These are phyloP conservation scores for Hygrocybe coccinea DNA, from an alignment of 768 basidiomycete species.

Conservation along the genomic window DNA sequence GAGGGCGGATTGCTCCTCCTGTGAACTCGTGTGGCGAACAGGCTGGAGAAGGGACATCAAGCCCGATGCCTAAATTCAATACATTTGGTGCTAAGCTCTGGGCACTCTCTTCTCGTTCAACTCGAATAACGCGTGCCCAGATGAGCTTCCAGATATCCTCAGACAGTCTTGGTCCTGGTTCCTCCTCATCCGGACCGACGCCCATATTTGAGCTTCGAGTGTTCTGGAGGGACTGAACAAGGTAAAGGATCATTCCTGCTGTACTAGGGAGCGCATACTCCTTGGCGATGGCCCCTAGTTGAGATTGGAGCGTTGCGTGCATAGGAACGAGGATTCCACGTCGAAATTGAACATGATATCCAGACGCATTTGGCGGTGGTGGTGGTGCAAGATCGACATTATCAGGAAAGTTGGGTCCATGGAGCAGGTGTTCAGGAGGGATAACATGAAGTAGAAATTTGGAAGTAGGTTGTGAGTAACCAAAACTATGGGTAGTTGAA, in stretches of 20 bases:
- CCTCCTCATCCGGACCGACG: slow-evolving; percentile 28
- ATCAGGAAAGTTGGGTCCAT: slow-evolving; percentile 38
- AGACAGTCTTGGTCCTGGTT: slow-evolving; percentile 76
- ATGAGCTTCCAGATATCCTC: slow-evolving; percentile 85
- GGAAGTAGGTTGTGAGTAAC: slow-evolving; percentile 44
- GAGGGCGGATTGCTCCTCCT: slow-evolving; percentile 38
- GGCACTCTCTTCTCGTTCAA: slow-evolving; percentile 50
- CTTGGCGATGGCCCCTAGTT: slow-evolving; percentile 82
- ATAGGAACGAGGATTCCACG: slow-evolving; percentile 86
- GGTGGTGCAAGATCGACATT: slow-evolving; percentile 34
- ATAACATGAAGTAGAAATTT: slow-evolving; percentile 80
- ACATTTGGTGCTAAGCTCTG: slow-evolving; percentile 36
- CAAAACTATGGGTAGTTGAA: slow-evolving; percentile 41
- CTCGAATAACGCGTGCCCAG: slow-evolving; percentile 68
- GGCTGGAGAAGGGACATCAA: slow-evolving; percentile 40
- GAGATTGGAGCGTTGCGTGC: slow-evolving; percentile 75
- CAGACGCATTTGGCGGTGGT: slow-evolving; percentile 55
- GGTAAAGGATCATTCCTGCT: slow-evolving; percentile 75
- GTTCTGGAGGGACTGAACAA: slow-evolving; percentile 42
- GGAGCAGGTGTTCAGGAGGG: slow-evolving; percentile 69
- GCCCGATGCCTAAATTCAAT: slow-evolving; percentile 42
- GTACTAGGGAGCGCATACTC: slow-evolving; percentile 92
- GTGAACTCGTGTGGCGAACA: slow-evolving; percentile 33
- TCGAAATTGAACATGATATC: slow-evolving; percentile 74
- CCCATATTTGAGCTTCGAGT: slow-evolving; percentile 10